These are phyloP conservation scores for Cercophora samala DNA, from an alignment of 495 filamentous ascomycete species.

Conservation along the genomic window DNA sequence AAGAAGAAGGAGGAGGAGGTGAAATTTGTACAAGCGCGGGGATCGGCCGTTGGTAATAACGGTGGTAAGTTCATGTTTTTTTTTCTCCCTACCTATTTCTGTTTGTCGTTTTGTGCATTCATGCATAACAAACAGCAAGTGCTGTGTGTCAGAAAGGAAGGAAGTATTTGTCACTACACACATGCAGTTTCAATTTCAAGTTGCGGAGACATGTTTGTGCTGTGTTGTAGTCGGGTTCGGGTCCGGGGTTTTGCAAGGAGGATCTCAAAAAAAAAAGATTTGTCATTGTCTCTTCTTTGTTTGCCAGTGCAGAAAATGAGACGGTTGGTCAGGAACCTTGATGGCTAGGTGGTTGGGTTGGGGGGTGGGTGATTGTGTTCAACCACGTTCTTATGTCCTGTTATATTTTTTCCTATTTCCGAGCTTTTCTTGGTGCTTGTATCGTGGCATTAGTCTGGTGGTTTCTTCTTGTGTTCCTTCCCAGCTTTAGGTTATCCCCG, in stretches of 20 bases:
- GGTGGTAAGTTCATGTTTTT: background rate
- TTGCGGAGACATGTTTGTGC: background rate
- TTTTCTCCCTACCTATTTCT: too few species aligned
- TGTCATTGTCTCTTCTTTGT: slow-evolving; percentile 9
- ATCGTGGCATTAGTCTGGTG: too few species aligned
- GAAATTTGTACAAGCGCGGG: background rate
- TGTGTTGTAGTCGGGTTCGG: background rate
- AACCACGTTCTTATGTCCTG: background rate
- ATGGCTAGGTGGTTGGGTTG: background rate
- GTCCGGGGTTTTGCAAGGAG: too few species aligned
- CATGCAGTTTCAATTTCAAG: background rate
- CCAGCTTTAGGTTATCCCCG: background rate
- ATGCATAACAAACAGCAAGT: too few species aligned
- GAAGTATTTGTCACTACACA: background rate
- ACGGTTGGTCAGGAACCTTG: background rate
- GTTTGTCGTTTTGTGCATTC: too few species aligned
- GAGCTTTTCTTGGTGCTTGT: too few species aligned
- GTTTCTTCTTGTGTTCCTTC: too few species aligned
- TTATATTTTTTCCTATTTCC: background rate
- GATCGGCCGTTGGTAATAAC: background rate
- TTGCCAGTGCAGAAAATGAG: background rate
- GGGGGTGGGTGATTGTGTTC: background rate
- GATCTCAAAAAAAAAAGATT: slow-evolving; percentile 18
- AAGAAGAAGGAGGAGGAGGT: slow-evolving; percentile 24
- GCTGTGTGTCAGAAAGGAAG: too few species aligned